These are phyloP conservation scores for Kodamaea kaohsiungensis DNA, from an alignment of 805 yeast genomes.

Conservation along the genomic window DNA sequence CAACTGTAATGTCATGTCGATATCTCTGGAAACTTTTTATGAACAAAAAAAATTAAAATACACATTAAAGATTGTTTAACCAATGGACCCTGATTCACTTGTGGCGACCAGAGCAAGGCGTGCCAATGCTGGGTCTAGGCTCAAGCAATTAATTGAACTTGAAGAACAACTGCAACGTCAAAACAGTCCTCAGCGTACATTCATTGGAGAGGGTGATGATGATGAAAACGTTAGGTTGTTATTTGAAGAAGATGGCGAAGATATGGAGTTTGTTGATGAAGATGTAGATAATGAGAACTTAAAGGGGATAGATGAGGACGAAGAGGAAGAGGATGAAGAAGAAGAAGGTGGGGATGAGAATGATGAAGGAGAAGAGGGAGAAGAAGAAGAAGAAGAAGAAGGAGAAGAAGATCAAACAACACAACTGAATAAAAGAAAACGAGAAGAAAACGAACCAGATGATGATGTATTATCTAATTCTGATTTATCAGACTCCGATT, in stretches of 20 bases:
- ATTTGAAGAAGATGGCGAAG: conserved; percentile 55
- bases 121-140: conserved; percentile 86
- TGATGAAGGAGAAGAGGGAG: conserved; percentile 21
- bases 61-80: neutral
- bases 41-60: neutral
- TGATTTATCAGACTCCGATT: conserved; percentile 49
- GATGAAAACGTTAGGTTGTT: conserved; percentile 74
- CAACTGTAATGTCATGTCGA: neutral
- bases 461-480: conserved; percentile 61
- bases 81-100: conserved; percentile 44
- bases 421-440: conserved; percentile 12
- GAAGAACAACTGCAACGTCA: conserved; percentile 56
- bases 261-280: conserved; percentile 26
- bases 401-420: conserved; percentile 13
- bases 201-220: conserved; percentile 50
- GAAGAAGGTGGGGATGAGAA: conserved; percentile 45
- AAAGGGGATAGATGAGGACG: conserved; percentile 14
- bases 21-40: neutral
- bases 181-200: conserved; percentile 17
- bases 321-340: conserved; percentile 44
- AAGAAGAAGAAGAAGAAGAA: conserved; percentile 15
- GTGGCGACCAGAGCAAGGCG: conserved; percentile 77
- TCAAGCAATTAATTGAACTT: conserved; percentile 69
- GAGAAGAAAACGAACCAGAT: conserved; percentile 14
- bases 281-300: conserved; percentile 16